Percentiles rank a stretch among this genome's conserved stretches.
phyloP scores from a whole-genome alignment of 2,329 filamentous ascomycete species.

The Penicillium sp. region DNA sequence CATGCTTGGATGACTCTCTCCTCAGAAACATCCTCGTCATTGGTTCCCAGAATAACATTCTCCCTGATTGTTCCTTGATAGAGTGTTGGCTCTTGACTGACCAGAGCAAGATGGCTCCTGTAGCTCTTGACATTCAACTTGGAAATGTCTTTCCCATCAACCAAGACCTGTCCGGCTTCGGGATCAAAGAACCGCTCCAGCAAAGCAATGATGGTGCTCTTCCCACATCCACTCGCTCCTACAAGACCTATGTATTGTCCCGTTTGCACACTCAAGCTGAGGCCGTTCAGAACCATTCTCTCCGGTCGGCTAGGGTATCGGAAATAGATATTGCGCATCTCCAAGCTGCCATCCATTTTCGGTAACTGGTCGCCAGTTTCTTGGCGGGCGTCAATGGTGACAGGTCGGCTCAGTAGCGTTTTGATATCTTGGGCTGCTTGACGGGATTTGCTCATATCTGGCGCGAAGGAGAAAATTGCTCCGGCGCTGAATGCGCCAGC shows the following conservation, averaged over 20 bases:
- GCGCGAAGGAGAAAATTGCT: conserved; percentile 35
- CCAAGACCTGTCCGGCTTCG: conserved; percentile 63
- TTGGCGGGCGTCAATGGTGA: conserved; percentile 34
- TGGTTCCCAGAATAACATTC: too few species aligned
- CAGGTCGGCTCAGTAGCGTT: conserved; percentile 47
- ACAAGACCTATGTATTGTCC: conserved; percentile 59
- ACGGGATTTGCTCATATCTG: conserved; percentile 26
- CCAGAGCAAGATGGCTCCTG: conserved; percentile 75
- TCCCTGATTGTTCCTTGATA: too few species aligned
- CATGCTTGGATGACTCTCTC: too few species aligned
- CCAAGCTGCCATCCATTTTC: conserved; percentile 10
- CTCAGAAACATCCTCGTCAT: too few species aligned
- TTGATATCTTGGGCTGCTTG: conserved; percentile 46
- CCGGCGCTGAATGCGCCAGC: conserved; percentile 36
- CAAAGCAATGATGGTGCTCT: conserved; percentile 84
- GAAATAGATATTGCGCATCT: conserved; percentile 50
- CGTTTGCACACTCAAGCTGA: conserved; percentile 30
- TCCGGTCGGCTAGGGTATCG: conserved; percentile 23
- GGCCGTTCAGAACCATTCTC: conserved; percentile 16
- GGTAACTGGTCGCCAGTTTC: not conserved
- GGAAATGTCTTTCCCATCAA: conserved; percentile 70
- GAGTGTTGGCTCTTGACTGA: conserved; percentile 90
- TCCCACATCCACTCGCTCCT: conserved; percentile 82
- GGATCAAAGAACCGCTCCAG: conserved; percentile 78
- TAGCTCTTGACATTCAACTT: conserved; percentile 68